Conservation (phyloP, 164 flowering plant genomes). For the Cinnamomum chago region DNA sequence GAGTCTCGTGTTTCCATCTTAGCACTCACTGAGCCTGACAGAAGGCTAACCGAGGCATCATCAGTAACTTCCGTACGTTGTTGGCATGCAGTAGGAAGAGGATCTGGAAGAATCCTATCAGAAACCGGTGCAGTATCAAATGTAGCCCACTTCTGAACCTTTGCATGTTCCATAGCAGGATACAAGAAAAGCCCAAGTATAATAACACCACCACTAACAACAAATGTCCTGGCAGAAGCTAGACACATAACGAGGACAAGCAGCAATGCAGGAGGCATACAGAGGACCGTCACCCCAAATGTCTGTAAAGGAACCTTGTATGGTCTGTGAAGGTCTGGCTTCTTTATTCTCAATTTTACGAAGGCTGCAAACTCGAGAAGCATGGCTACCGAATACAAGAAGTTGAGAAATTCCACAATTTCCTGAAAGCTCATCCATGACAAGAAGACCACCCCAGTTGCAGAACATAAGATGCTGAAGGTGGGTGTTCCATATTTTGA, state of each 20-base stretch:
- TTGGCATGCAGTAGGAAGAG: conserved; percentile 17
- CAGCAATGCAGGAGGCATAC: conserved; percentile 68
- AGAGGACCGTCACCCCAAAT: conserved; percentile 59
- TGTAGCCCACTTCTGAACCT: conserved; percentile 40
- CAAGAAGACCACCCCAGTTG: conserved; percentile 75
- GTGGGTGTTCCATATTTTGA: conserved; percentile 89
- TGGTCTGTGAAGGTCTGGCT: conserved; percentile 81
- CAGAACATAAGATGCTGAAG: conserved; percentile 81
- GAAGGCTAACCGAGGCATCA: conserved; percentile 53
- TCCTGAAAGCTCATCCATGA: conserved; percentile 97
- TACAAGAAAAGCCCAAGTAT: conserved; percentile 51
- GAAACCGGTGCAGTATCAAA: conserved; percentile 25
- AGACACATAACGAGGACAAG: conserved; percentile 82
- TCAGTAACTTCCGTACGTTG: conserved; percentile 28
- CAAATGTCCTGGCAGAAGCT: conserved; percentile 54
- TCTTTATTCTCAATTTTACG: conserved; percentile 60
- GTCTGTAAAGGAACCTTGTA: conserved; percentile 72
- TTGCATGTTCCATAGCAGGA: conserved; percentile 34
- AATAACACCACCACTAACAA: conserved; percentile 58
- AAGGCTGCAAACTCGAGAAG: conserved; percentile 93
- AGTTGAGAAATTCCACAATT: conserved; percentile 78
- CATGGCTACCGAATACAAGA: conserved; percentile 80
- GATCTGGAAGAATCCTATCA: conserved; percentile 20
- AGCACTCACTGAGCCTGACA: conserved; percentile 24
- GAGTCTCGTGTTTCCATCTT: conserved; percentile 16